These are phyloP conservation scores for Coniochaeta ligniaria DNA, from an alignment of 2,329 filamentous ascomycete genomes.

Conservation along the genomic window DNA sequence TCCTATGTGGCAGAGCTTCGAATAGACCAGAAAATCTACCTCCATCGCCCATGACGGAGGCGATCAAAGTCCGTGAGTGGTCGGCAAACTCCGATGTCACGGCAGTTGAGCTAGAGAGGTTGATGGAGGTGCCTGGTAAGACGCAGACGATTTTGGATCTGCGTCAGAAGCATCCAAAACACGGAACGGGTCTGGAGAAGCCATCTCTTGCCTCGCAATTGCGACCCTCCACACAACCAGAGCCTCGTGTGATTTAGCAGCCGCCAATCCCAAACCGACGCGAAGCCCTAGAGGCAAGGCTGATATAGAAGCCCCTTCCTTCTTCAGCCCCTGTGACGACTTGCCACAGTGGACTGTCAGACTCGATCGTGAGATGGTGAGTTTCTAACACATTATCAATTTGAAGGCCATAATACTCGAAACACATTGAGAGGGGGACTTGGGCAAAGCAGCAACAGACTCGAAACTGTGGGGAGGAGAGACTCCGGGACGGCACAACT, in stretches of 20 bases:
- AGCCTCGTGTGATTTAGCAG: constrained; percentile 16
- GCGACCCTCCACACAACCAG: constrained; percentile 2
- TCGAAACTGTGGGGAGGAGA: background rate
- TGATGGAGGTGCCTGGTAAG: background rate
- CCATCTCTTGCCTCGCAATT: constrained; percentile 6
- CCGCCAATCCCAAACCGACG: constrained; percentile 13
- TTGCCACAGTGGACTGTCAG: background rate
- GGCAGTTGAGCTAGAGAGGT: background rate
- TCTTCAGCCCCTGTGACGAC: background rate
- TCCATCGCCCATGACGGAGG: background rate
- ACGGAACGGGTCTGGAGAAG: constrained; percentile 15
- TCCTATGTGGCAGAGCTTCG: background rate
- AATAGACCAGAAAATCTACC: background rate
- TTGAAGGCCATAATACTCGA: background rate
- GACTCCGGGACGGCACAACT: background rate
- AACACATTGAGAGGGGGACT: background rate
- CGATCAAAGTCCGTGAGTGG: background rate
- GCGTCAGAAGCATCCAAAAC: constrained; percentile 12
- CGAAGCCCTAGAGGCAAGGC: constrained; percentile 4
- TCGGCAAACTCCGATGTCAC: background rate
- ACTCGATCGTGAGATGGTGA: background rate
- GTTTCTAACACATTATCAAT: background rate
- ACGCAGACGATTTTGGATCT: constrained; percentile 3
- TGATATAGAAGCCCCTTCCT: background rate
- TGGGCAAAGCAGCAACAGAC: background rate